These are phyloP conservation scores for Clarireedia monteithiana DNA, from an alignment of 2,329 filamentous ascomycete genomes.

Conservation along the genomic window DNA sequence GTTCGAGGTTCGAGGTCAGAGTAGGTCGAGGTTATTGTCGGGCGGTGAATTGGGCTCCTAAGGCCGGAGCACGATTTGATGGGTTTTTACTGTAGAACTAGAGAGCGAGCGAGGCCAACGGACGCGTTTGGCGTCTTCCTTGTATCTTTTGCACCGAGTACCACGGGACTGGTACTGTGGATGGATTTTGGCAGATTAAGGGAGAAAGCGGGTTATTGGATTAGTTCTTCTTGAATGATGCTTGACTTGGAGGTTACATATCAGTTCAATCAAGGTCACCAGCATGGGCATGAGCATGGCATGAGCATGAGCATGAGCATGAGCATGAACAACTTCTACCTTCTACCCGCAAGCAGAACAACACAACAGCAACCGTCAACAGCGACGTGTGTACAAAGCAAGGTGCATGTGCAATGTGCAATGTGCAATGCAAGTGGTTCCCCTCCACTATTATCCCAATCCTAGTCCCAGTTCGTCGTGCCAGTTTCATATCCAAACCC, in stretches of 20 bases:
- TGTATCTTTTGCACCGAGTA: not conserved
- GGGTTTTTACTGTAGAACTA: not conserved
- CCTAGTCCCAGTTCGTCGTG: no score
- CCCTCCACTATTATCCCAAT: not conserved
- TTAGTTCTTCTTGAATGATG: no score
- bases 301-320: no score
- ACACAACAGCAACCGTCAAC: not conserved
- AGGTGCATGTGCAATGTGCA: not conserved
- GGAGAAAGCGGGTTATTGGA: no score
- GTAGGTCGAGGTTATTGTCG: not conserved
- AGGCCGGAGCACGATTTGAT: constrained; percentile 5
- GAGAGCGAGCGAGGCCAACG: not conserved
- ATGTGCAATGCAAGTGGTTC: not conserved
- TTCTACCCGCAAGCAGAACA: not conserved
- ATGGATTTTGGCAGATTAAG: no score
- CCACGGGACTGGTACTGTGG: not conserved
- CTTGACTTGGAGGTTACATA: no score
- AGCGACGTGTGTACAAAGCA: not conserved
- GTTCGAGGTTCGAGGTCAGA: not conserved
- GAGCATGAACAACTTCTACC: no score
- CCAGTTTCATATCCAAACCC: no score
- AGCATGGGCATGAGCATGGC: no score
- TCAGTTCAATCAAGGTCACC: no score
- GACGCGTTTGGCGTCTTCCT: constrained; percentile 8
- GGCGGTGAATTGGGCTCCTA: constrained; percentile 8